Conservation (phyloP, 2,329 filamentous ascomycete species). For the Colletotrichum salicis region DNA sequence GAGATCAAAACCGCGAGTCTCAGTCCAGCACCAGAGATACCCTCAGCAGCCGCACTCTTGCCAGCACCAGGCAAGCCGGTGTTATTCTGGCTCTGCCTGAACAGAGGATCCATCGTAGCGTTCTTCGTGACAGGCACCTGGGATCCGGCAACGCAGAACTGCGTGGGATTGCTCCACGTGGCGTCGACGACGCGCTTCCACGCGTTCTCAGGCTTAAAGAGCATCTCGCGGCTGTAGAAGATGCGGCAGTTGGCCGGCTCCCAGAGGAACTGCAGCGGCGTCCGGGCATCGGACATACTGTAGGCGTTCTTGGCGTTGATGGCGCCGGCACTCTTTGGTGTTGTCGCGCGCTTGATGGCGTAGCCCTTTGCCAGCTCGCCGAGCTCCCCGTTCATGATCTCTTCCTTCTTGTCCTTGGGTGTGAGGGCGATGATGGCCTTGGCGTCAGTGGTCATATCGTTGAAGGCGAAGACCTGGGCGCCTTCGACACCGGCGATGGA, state of each 20-base stretch:
- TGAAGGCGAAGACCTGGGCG: conserved; percentile 47
- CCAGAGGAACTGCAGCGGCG: conserved; percentile 57
- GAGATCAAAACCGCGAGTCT: conserved; percentile 24
- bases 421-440: conserved; percentile 40
- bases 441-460: conserved; percentile 43
- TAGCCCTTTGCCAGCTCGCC: conserved; percentile 46
- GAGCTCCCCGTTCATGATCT: conserved; percentile 41
- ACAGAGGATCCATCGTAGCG: conserved; percentile 38
- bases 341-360: conserved; percentile 42
- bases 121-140: conserved; percentile 37
- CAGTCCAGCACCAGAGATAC: neutral
- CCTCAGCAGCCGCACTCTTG: neutral
- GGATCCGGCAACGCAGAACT: conserved; percentile 47
- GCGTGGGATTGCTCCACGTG: conserved; percentile 46
- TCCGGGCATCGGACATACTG: conserved; percentile 42
- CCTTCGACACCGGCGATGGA: conserved; percentile 61
- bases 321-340: conserved; percentile 39
- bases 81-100: conserved; percentile 27
- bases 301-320: conserved; percentile 52
- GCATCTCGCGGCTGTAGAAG: conserved; percentile 57
- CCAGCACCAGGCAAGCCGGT: conserved; percentile 8
- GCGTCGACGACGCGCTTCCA: conserved; percentile 54
- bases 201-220: conserved; percentile 49
- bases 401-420: conserved; percentile 32
- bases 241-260: conserved; percentile 58